phyloP scores from a whole-genome alignment of 179 eudicot genomes.

The Gypsophila paniculata region DNA sequence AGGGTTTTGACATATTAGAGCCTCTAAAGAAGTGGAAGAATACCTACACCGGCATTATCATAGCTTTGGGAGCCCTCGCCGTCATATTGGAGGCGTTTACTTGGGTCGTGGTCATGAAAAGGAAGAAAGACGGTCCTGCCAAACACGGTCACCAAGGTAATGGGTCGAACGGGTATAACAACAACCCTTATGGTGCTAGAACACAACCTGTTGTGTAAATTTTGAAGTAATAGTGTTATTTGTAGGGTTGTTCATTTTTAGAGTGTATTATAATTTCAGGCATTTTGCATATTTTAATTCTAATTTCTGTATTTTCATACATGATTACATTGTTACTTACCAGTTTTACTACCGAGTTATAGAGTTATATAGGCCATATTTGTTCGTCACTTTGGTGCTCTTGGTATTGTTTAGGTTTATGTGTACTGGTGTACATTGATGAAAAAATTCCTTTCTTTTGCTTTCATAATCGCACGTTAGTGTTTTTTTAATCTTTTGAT shows the following conservation, averaged over 20 bases:
- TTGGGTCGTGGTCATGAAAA: slow-evolving; percentile 36
- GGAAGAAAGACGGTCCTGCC: slow-evolving; percentile 25
- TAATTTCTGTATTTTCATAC: neutral
- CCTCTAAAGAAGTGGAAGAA: slow-evolving; percentile 44
- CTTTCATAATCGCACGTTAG: no score
- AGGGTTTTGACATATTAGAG: slow-evolving; percentile 36
- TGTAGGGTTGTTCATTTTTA: neutral
- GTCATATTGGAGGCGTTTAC: slow-evolving; percentile 33
- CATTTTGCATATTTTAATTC: neutral
- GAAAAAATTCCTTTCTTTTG: no score
- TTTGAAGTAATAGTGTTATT: neutral
- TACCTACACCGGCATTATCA: slow-evolving; percentile 30
- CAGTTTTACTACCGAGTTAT: neutral
- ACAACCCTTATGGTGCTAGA: slow-evolving; percentile 27
- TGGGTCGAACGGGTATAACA: slow-evolving; percentile 20
- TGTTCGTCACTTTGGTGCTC: neutral
- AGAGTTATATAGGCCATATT: neutral
- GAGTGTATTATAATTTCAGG: slow-evolving; percentile 15
- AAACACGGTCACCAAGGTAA: slow-evolving; percentile 24
- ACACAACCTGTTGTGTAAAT: slow-evolving; percentile 29
- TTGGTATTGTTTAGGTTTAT: neutral
- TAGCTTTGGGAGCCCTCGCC: slow-evolving; percentile 33
- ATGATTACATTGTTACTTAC: neutral
- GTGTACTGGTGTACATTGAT: neutral
- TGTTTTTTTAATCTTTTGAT: no score